Conservation (phyloP, 805 yeast species). For the Ogataea philodendri region DNA sequence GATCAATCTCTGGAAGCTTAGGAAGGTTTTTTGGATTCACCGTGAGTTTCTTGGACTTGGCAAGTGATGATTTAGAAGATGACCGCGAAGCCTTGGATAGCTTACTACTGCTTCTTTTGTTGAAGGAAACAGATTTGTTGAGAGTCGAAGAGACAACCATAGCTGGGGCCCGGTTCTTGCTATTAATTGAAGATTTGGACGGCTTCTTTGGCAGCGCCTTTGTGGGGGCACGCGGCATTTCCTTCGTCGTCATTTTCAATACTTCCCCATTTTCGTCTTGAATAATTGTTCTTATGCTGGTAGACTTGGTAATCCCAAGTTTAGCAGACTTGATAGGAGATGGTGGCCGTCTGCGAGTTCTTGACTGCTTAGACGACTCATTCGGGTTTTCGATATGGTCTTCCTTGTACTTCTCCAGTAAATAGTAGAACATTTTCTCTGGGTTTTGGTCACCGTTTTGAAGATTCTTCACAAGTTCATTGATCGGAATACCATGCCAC, state of each 20-base stretch:
- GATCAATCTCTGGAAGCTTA: constrained; percentile 27
- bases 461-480: constrained; percentile 30
- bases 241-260: constrained; percentile 30
- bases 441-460: constrained; percentile 27
- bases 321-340: constrained; percentile 15
- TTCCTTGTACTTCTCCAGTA: constrained; percentile 34
- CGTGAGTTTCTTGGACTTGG: constrained; percentile 10
- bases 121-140: constrained; percentile 48
- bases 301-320: constrained; percentile 27
- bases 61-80: neutral
- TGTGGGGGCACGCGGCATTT: constrained; percentile 29
- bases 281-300: constrained; percentile 34
- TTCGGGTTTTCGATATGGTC: constrained; percentile 23
- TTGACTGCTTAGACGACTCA: constrained; percentile 2
- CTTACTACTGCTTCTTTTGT: constrained; percentile 19
- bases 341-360: constrained; percentile 9
- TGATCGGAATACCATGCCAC: constrained; percentile 52
- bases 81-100: constrained; percentile 3
- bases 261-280: constrained; percentile 35
- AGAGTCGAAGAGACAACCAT: constrained; percentile 48
- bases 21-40: constrained; percentile 29
- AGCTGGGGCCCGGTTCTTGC: constrained; percentile 29
- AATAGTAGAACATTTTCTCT: constrained; percentile 38
- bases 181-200: constrained; percentile 13
- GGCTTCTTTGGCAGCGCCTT: constrained; percentile 27